Conservation (phyloP, 345 rosid genomes). For the Iberis pinnata region DNA sequence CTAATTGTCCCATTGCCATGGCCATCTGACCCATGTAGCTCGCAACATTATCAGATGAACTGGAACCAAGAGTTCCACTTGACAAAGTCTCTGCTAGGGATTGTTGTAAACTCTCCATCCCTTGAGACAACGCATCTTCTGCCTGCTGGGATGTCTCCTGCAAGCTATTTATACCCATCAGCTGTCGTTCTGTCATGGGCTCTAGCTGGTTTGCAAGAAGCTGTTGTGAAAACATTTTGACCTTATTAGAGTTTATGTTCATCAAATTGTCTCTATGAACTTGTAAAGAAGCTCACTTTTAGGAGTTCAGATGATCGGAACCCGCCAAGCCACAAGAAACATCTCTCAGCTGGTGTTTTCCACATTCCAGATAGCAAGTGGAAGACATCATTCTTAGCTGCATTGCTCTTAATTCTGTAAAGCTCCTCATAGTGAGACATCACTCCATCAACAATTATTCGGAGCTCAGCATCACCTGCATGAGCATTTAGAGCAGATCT, state of each 20-base stretch:
- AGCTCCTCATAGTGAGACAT: slow-evolving; percentile 64
- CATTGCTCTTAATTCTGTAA: slow-evolving; percentile 65
- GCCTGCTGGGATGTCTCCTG: slow-evolving; percentile 82
- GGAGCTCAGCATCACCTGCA: slow-evolving; percentile 84
- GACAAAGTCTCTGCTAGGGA: slow-evolving; percentile 65
- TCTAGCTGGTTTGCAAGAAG: slow-evolving; percentile 77
- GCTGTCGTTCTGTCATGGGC: slow-evolving; percentile 61
- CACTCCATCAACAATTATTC: slow-evolving; percentile 56
- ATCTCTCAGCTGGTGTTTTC: slow-evolving; percentile 94
- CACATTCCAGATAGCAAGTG: slow-evolving; percentile 93
- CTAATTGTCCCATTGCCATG: slow-evolving; percentile 97
- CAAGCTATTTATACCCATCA: slow-evolving; percentile 41
- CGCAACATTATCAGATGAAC: slow-evolving; percentile 71
- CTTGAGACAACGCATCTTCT: slow-evolving; percentile 89
- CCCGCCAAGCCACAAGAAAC: slow-evolving; percentile 94
- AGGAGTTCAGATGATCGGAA: slow-evolving; percentile 90
- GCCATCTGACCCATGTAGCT: slow-evolving; percentile 99
- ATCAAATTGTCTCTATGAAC: not conserved
- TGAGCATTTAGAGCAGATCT: slow-evolving; percentile 86
- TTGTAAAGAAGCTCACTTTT: slow-evolving; percentile 42
- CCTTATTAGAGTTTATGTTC: slow-evolving; percentile 8
- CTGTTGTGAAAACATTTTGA: slow-evolving; percentile 33
- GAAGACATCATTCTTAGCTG: slow-evolving; percentile 90
- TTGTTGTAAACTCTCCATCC: slow-evolving; percentile 84
- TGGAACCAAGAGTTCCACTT: slow-evolving; percentile 60